Evolutionary conservation across 441 rosid genomes (phyloP), one percentile per base, ranked within the genome.

Genomic region (Pelargonium australe): DNA sequence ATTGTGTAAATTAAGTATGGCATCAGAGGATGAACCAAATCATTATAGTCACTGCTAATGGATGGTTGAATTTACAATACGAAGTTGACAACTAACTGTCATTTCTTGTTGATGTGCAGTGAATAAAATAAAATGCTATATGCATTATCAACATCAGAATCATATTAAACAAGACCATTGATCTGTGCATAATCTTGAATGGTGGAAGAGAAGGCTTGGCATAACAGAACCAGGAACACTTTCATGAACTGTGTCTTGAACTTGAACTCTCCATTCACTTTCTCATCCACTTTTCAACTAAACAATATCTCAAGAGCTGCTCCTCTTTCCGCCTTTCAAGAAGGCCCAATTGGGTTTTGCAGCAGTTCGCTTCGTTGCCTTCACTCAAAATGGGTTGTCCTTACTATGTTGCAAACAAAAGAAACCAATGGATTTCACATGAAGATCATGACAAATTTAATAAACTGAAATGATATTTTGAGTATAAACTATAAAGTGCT

Each of bases 311-410:
- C 55, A 47, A 47, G 55, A 47, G n/a, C 55, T 47, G 55, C 55
- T 47, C 13, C 55, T 47, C 55, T n/a, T 47, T 47, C 14, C 55
- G 3, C 55, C 55, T 47, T 47, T 47, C 14, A 47, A 47, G 55
- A 47, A 47, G n/a, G 55, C 13, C 55, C 55, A 47, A n/a, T 47
- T 47, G 13, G 55, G 55, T 47, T 47, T 47, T 11, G 89, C 89
- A 53, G 82, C 81, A 44, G 66, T 73, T 75, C 85, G 80, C 60
- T 65, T 77, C 80, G 81, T 69, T 10, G 81, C 71, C 67, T 73
- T 76, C 31, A 84, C 69, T 66, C 81, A 75, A 11, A 86, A 49
- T 2, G 84, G 88, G 64, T 73, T 81, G 66, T 74, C 76, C 69
- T 68, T 74, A 77, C 80, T 84, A 87, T 86, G 84, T 57, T 25